Evolutionary conservation across 208 protist species (phyloP).

Genomic region (Blechomonas ayalai): DNA sequence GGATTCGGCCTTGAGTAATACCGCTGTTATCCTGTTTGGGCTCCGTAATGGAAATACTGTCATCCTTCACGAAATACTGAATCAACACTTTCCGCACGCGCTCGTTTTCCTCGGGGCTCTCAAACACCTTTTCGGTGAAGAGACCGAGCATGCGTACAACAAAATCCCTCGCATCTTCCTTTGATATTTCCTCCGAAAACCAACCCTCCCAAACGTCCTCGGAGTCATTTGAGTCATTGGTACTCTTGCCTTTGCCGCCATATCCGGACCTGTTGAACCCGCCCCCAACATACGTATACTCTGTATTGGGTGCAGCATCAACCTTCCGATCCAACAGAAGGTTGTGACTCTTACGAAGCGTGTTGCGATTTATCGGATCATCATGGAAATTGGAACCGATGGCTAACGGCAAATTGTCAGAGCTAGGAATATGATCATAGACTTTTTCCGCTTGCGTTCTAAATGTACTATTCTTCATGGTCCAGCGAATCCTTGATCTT

Average conservation of each 20-base stretch:
- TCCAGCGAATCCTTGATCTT: conserved; percentile 2
- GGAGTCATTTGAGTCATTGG: conserved; percentile 11
- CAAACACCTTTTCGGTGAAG: conserved; percentile 63
- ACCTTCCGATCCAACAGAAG: conserved; percentile 38
- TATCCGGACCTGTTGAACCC: conserved; percentile 3
- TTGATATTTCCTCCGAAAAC: conserved; percentile 51
- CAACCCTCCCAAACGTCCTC: conserved; percentile 59
- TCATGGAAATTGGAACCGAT: conserved; percentile 88
- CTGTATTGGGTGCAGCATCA: conserved; percentile 69
- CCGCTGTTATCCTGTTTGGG: conserved; percentile 65
- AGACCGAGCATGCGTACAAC: conserved; percentile 72
- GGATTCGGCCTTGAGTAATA: conserved; percentile 54
- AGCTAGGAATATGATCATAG: conserved; percentile 48
- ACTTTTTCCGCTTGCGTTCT: conserved; percentile 52
- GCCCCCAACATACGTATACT: conserved; percentile 66
- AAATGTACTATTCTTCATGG: conserved; percentile 75
- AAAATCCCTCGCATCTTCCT: conserved; percentile 58
- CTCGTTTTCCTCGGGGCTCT: conserved; percentile 45
- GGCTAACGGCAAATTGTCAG: conserved; percentile 69
- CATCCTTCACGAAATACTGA: conserved; percentile 63
- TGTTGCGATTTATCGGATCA: conserved; percentile 78
- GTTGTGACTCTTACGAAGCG: conserved; percentile 77
- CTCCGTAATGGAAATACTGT: conserved; percentile 76
- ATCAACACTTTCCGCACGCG: conserved; percentile 73
- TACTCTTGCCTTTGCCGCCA: not conserved